Percentiles rank a stretch among this genome's conserved stretches.
Evolutionary conservation across 2,329 filamentous ascomycete species (phyloP).

Genomic region (Trichoderma simmonsii): DNA sequence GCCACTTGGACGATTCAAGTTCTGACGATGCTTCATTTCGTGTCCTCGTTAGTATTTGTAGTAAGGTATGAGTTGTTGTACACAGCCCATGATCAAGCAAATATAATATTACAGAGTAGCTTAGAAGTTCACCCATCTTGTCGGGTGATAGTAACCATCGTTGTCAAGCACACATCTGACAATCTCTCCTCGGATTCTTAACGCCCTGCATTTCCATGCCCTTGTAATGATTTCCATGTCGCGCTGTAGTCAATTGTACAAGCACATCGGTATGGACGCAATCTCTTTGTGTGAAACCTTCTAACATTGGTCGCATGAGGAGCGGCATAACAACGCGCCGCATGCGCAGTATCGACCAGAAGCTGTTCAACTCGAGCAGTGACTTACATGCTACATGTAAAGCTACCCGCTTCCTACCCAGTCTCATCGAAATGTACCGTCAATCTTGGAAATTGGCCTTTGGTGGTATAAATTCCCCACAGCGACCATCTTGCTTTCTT

Average conservation of each 20-base stretch:
- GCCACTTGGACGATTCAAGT: background rate
- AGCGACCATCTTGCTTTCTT: background rate
- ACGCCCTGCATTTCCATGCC: background rate
- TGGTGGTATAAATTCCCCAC: background rate
- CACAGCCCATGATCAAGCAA: background rate
- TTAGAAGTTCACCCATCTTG: background rate
- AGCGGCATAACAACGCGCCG: background rate
- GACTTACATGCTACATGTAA: background rate
- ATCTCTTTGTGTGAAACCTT: background rate
- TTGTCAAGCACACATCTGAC: background rate
- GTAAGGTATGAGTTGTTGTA: background rate
- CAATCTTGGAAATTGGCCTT: background rate
- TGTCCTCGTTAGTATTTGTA: background rate
- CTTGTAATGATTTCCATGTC: background rate
- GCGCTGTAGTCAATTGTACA: background rate
- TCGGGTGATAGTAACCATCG: background rate
- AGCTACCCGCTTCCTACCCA: background rate
- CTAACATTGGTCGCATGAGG: background rate
- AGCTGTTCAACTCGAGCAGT: background rate
- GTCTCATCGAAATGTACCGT: background rate
- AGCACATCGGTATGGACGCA: background rate
- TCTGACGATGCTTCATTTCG: background rate
- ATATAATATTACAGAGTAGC: background rate
- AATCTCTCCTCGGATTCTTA: background rate
- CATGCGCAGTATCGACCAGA: background rate